These are phyloP conservation scores for Ballota nigra DNA, from an alignment of 257 asterid species.

Conservation along the genomic window DNA sequence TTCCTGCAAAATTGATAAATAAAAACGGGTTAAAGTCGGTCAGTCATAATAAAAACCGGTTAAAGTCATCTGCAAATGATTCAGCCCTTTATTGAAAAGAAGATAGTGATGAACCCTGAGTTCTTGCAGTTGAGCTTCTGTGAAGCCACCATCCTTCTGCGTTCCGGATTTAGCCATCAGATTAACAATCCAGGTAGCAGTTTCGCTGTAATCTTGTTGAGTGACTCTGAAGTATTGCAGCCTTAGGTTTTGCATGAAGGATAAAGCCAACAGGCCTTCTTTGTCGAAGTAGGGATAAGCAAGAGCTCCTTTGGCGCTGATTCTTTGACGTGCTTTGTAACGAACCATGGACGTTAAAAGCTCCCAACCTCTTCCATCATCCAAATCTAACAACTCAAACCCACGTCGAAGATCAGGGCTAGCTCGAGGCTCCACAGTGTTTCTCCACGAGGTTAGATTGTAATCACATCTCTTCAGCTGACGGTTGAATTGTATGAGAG, in stretches of 20 bases:
- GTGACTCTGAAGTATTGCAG: conserved; percentile 76
- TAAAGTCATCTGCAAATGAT: background rate
- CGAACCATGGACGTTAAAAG: conserved; percentile 89
- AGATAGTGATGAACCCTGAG: conserved; percentile 46
- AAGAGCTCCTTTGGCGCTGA: conserved; percentile 80
- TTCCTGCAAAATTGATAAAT: conserved; percentile 46
- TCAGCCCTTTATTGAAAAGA: background rate
- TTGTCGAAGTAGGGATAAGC: conserved; percentile 93
- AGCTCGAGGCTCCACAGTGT: conserved; percentile 74
- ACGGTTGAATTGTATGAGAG: conserved; percentile 86
- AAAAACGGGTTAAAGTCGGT: background rate
- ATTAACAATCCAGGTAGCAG: conserved; percentile 73
- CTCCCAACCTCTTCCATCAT: conserved; percentile 94
- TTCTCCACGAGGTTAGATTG: conserved; percentile 76
- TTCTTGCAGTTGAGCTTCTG: conserved; percentile 91
- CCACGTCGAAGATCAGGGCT: conserved; percentile 75
- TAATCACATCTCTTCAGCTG: conserved; percentile 82
- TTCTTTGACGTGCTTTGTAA: conserved; percentile 78
- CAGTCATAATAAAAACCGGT: background rate
- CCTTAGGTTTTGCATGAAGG: conserved; percentile 84
- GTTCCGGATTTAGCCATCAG: conserved; percentile 96
- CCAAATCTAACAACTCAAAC: conserved; percentile 80
- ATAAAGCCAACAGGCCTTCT: conserved; percentile 80
- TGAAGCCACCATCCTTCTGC: conserved; percentile 82
- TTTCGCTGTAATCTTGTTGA: conserved; percentile 82